These are phyloP conservation scores for Hypoxylon trugodes DNA, from an alignment of 495 filamentous ascomycete species.

Conservation along the genomic window DNA sequence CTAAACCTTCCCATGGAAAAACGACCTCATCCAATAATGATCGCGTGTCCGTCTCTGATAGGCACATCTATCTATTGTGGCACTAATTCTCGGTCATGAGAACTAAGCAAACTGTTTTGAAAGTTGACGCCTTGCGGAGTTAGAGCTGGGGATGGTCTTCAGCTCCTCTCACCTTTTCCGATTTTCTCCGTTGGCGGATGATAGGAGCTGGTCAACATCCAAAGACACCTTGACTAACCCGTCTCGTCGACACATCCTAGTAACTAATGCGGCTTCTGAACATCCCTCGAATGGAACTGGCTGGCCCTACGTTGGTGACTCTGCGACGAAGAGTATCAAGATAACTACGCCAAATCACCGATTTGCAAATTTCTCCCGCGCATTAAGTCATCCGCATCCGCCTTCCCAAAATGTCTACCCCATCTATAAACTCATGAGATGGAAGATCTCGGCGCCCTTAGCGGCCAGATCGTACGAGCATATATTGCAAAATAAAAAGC, in stretches of 20 bases:
- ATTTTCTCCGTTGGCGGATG: constrained; percentile 31
- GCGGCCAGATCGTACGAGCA: constrained; percentile 5
- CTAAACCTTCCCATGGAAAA: constrained; percentile 16
- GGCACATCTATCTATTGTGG: constrained; percentile 14
- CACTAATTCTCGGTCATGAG: constrained; percentile 32
- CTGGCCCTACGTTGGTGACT: constrained; percentile 20
- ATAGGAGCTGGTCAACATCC: constrained; percentile 1
- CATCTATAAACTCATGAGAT: constrained; percentile 3
- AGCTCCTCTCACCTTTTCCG: constrained; percentile 21
- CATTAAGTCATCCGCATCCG: constrained; percentile 22
- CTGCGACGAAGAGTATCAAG: constrained; percentile 12
- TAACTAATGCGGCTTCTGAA: constrained; percentile 27
- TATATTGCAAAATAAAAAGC: background rate
- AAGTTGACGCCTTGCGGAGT: constrained; percentile 11
- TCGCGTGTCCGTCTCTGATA: constrained; percentile 36
- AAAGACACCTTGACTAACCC: constrained; percentile 14
- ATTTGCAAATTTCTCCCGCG: constrained; percentile 19
- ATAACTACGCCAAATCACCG: constrained; percentile 28
- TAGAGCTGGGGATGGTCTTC: constrained; percentile 5
- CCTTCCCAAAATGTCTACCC: constrained; percentile 28
- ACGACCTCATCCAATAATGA: background rate
- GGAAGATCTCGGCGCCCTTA: constrained; percentile 7
- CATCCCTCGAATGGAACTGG: constrained; percentile 11
- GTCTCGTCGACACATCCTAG: constrained; percentile 3
- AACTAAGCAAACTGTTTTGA: constrained; percentile 26